Percentiles rank a stretch among this genome's conserved stretches.
These are phyloP conservation scores for Cercospora sp. DNA, from an alignment of 2,329 filamentous ascomycete genomes.

Conservation along the genomic window DNA sequence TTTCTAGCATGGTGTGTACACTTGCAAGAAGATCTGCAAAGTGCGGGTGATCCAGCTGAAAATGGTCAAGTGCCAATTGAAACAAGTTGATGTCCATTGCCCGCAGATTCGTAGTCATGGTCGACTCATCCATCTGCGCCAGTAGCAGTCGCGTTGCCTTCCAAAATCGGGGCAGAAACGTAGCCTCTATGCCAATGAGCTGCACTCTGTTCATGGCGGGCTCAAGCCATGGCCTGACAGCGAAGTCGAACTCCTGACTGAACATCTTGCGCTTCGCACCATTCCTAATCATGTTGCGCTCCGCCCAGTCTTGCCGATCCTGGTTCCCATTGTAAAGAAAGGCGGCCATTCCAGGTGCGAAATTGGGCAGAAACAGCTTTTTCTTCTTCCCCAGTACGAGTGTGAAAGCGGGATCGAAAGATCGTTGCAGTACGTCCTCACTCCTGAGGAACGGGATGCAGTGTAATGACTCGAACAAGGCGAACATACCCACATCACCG, in stretches of 20 bases:
- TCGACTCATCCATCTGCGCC: constrained; percentile 67
- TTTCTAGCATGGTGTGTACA: constrained; percentile 69
- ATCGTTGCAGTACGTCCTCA: constrained; percentile 52
- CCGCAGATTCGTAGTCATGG: constrained; percentile 76
- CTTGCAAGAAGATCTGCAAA: constrained; percentile 69
- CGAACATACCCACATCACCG: constrained; percentile 65
- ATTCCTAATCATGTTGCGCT: constrained; percentile 62
- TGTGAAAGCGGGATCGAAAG: constrained; percentile 81
- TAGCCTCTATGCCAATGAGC: constrained; percentile 52
- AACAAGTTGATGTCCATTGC: constrained; percentile 72
- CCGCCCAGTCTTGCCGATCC: constrained; percentile 66
- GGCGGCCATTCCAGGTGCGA: constrained; percentile 76
- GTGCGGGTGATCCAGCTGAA: constrained; percentile 55
- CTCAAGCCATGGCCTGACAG: constrained; percentile 71
- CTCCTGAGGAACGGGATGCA: constrained; percentile 72
- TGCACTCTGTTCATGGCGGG: constrained; percentile 65
- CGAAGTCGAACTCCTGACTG: constrained; percentile 80
- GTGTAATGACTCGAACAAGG: constrained; percentile 85
- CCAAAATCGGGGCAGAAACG: constrained; percentile 74
- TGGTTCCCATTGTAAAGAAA: constrained; percentile 78
- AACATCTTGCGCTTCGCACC: constrained; percentile 62
- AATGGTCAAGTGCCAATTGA: constrained; percentile 61
- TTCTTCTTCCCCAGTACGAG: constrained; percentile 72
- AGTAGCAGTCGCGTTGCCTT: constrained; percentile 72
- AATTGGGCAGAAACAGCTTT: constrained; percentile 72